Base-by-base conservation (phyloP, 257 asterid species). In the Rauvolfia tetraphylla region DNA sequence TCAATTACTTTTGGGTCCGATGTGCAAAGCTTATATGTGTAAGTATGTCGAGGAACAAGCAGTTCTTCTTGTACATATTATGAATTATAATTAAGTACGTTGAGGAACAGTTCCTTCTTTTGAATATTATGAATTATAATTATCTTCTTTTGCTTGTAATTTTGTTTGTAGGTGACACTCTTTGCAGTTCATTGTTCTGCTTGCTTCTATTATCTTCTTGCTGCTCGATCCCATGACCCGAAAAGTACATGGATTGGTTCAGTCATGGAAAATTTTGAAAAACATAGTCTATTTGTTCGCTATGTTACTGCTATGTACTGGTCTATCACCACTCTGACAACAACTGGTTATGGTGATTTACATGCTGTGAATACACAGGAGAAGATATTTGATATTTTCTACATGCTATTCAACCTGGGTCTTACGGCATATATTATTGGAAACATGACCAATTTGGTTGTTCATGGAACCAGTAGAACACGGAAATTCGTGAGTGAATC, bases 401-500 rank as follows among this genome's bases (percentile, higher is more conserved):
- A 80, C 81, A 86, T 92, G 86, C 74, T 92, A 36, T 86, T 92
- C 82, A 85, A 90, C 86, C 88, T 92, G 7, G 94, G 91, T n/a
- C 84, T 92, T 71, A 75, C 88, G 15, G 82, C 96, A n/a, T 92
- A 92, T 76, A 81, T 90, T 79, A 89, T 92, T 58, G 96, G 98
- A 57, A 92, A 92, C 86, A 90, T 92, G 96, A 92, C 97, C 79
- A 92, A 92, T 86, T 78, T 92, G 90, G 90, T 92, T 72, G 97
- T 92, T 88, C 96, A 92, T 78, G 85, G 91, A 80, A 90, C 97
- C 81, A 79, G 89, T 56, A 86, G 84, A 82, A 92, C 97, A 70
- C 85, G 90, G 79, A 86, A 86, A 83, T 92, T 90, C 63, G 97
- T 92, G 87, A 90, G 96, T 88, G 41, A 71, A 67, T 51, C 39